Evolutionary conservation across 306 rosid genomes (phyloP).

Genomic region (Citrullus colocynthis): DNA sequence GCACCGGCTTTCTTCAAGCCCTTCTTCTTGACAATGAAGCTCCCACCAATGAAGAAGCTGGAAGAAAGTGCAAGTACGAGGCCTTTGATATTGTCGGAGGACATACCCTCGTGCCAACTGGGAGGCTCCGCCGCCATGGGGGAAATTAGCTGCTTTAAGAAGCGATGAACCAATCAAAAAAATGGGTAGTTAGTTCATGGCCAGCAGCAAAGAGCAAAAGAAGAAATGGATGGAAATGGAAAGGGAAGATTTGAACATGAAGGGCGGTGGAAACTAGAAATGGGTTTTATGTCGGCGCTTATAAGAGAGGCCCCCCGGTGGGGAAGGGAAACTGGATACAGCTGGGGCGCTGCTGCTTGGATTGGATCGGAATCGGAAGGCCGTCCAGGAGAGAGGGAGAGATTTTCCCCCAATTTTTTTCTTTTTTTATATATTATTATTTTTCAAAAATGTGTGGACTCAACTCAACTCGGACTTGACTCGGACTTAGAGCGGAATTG

Average conservation of each 20-base stretch:
- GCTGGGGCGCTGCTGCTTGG: background rate
- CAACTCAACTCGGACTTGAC: background rate
- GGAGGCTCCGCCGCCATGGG: conserved; percentile 17
- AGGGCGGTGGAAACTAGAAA: background rate
- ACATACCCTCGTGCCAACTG: conserved; percentile 68
- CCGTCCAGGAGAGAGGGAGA: background rate
- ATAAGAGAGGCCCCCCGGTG: background rate
- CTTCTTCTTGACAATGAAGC: conserved; percentile 85
- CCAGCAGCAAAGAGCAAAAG: background rate
- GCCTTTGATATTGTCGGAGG: conserved; percentile 60
- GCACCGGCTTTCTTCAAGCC: conserved; percentile 86
- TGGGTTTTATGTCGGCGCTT: background rate
- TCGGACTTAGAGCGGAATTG: background rate
- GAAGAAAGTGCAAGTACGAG: conserved; percentile 61
- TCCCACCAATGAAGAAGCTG: conserved; percentile 69
- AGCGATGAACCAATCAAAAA: background rate
- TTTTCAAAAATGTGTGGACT: background rate
- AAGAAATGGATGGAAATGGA: background rate
- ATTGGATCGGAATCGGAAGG: conserved; percentile 1
- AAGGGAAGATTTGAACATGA: background rate
- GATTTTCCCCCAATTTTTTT: background rate
- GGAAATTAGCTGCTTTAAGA: background rate
- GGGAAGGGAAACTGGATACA: background rate
- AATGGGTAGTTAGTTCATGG: background rate
- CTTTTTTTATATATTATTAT: background rate